A percentile compares a stretch with the other conserved stretches of the same genome.
phyloP scores from a whole-genome alignment of 257 asterid genomes.

The Gynochthodes officinalis region DNA sequence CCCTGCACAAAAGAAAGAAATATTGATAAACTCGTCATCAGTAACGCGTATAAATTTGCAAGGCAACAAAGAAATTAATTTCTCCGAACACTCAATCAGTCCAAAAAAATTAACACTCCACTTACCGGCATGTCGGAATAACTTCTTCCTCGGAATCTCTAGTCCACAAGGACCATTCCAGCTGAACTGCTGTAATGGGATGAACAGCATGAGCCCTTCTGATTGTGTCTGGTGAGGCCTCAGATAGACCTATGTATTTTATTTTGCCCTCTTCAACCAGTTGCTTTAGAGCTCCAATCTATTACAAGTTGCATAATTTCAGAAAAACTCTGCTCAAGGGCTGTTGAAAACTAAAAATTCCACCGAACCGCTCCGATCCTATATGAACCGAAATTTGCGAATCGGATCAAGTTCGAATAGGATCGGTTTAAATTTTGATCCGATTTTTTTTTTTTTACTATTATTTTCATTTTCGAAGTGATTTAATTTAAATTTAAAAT shows the following conservation, averaged over 20 bases:
- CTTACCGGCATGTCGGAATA: conserved; percentile 61
- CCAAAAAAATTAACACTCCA: too few species aligned
- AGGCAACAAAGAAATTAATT: neutral
- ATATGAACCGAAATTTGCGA: too few species aligned
- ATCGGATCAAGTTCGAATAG: too few species aligned
- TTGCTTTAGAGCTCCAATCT: conserved; percentile 75
- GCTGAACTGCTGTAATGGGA: conserved; percentile 63
- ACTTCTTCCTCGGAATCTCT: conserved; percentile 66
- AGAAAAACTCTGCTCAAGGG: neutral
- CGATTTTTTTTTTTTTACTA: too few species aligned
- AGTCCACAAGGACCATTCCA: conserved; percentile 75
- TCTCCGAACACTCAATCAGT: too few species aligned
- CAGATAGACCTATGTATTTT: conserved; percentile 67
- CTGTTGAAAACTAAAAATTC: too few species aligned
- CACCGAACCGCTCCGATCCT: too few species aligned
- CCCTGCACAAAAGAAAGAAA: conserved; percentile 16
- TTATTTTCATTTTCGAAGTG: too few species aligned
- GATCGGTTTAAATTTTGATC: too few species aligned
- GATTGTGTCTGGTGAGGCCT: conserved; percentile 68
- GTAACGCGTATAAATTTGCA: neutral
- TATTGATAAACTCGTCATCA: neutral
- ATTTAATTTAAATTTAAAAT: too few species aligned
- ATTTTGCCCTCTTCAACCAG: conserved; percentile 75
- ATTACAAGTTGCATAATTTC: neutral
- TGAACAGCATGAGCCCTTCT: conserved; percentile 75